A percentile compares a stretch with the other conserved stretches of the same genome.
These are phyloP conservation scores for Paragyromitra xinjiangensis DNA, from an alignment of 495 filamentous ascomycete genomes.

Conservation along the genomic window DNA sequence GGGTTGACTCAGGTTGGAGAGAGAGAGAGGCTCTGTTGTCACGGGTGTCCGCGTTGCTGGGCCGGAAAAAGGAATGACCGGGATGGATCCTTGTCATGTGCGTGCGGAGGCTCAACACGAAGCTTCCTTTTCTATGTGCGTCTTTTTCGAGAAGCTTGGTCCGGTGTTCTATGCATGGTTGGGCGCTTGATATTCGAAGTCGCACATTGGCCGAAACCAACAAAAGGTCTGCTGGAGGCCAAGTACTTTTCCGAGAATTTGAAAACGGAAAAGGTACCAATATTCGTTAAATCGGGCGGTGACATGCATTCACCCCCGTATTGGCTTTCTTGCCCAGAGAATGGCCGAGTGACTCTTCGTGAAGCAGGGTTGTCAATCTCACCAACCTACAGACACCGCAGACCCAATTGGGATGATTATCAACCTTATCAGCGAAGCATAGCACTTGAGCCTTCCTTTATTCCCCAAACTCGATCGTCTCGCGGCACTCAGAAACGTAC, in stretches of 20 bases:
- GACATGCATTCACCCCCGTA: too few species aligned
- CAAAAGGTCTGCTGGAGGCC: too few species aligned
- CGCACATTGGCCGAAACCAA: too few species aligned
- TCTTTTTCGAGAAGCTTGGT: not conserved
- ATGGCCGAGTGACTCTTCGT: not conserved
- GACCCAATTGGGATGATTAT: not conserved
- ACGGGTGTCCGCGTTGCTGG: constrained; percentile 48
- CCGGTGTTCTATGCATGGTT: not conserved
- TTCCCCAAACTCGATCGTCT: constrained; percentile 7
- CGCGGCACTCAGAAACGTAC: constrained; percentile 15
- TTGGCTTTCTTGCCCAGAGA: not conserved
- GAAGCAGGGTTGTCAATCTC: not conserved
- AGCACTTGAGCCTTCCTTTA: not conserved
- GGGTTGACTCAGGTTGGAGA: constrained; percentile 11
- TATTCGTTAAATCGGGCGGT: too few species aligned
- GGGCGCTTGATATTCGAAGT: too few species aligned
- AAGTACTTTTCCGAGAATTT: too few species aligned
- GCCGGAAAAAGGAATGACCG: constrained; percentile 26
- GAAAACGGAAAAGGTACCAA: too few species aligned
- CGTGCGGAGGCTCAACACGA: constrained; percentile 8
- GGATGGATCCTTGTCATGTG: constrained; percentile 33
- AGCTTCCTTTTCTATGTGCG: not conserved
- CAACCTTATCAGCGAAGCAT: not conserved
- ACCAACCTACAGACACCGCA: not conserved
- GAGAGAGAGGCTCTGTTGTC: constrained; percentile 44